Evolutionary conservation across 1,284 basidiomycete genomes (phyloP).

Genomic region (Naganishia sp.): DNA sequence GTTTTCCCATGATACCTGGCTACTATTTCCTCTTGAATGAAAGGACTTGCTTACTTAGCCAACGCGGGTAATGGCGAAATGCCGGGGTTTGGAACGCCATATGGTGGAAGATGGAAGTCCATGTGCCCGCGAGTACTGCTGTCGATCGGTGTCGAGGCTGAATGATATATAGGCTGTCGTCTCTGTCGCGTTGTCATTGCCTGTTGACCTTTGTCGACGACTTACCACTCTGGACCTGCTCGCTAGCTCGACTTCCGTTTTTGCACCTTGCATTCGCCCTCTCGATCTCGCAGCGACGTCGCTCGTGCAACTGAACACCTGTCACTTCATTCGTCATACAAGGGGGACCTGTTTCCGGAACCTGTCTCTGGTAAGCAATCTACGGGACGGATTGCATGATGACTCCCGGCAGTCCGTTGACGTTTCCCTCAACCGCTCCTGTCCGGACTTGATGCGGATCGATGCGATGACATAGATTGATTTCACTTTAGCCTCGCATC

Average conservation of each 20-base stretch:
- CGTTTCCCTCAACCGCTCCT: conserved; percentile 1
- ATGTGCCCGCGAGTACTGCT: no score
- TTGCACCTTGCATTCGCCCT: conserved; percentile 3
- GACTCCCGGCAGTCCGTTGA: conserved; percentile 17
- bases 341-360: no score
- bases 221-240: no score
- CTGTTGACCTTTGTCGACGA: no score
- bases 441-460: conserved; percentile 1
- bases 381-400: background rate
- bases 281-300: no score
- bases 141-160: conserved; percentile 1
- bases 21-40: background rate
- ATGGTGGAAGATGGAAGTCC: background rate
- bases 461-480: background rate
- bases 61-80: conserved; percentile 15
- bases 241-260: background rate
- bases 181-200: no score
- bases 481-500: background rate
- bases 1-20: background rate
- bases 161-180: conserved; percentile 2
- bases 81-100: conserved; percentile 1
- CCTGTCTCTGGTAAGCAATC: conserved; percentile 6
- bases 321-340: no score
- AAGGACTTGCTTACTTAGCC: no score
- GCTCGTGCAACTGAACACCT: no score